Evolutionary conservation across 192 early-diverging fungal genomes (phyloP).

Genomic region (Entrophospora sp.): DNA sequence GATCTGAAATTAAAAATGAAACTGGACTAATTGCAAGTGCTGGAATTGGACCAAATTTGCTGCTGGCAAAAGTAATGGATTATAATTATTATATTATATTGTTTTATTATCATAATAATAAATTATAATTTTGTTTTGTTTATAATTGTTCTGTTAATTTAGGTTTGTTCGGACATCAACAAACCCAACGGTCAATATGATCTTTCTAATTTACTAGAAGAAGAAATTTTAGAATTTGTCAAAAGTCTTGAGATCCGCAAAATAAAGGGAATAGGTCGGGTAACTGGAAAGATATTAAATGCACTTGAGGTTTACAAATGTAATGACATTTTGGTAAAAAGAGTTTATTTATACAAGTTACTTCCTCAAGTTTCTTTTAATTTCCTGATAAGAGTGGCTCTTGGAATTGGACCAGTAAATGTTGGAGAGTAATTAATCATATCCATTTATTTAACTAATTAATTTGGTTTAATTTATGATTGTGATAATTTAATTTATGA

Average conservation of each 20-base stretch:
- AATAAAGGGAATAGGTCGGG: constrained; percentile 46
- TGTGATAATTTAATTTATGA: no score
- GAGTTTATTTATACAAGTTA: constrained; percentile 36
- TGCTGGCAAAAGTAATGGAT: constrained; percentile 36
- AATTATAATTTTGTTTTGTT: no score
- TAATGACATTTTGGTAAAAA: constrained; percentile 32
- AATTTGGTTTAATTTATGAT: no score
- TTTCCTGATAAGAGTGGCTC: constrained; percentile 33
- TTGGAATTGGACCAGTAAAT: constrained; percentile 47
- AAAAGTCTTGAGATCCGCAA: constrained; percentile 43
- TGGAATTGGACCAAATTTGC: constrained; percentile 39
- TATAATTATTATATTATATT: no score
- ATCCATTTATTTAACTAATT: no score
- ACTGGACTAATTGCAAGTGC: constrained; percentile 38
- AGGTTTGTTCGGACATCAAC: constrained; percentile 52
- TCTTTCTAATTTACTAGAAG: constrained; percentile 29
- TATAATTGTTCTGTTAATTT: no score
- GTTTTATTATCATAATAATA: no score
- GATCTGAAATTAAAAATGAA: constrained; percentile 38
- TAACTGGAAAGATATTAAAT: constrained; percentile 45
- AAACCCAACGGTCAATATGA: constrained; percentile 64
- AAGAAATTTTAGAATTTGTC: constrained; percentile 39
- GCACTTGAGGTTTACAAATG: constrained; percentile 46
- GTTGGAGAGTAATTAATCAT: no score
- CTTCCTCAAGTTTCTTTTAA: constrained; percentile 35